Percentiles rank a stretch among this genome's conserved stretches.
phyloP scores from a whole-genome alignment of 805 yeast species.

The Starmera quercuum region DNA sequence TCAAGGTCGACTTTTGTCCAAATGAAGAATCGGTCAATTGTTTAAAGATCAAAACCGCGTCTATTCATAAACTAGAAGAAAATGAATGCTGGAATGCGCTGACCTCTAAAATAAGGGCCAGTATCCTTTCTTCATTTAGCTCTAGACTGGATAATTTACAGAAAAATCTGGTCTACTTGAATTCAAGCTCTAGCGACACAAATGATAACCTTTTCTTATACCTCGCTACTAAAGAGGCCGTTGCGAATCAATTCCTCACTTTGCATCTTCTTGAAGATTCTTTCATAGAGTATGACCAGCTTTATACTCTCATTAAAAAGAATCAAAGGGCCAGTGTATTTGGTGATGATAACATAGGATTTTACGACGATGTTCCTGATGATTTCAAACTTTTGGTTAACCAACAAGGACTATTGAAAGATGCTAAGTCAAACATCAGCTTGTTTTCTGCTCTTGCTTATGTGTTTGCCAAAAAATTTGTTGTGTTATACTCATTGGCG shows the following conservation, averaged over 20 bases:
- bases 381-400: background rate
- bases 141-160: slow-evolving; percentile 25
- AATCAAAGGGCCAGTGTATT: slow-evolving; percentile 7
- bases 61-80: slow-evolving; percentile 24
- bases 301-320: slow-evolving; percentile 27
- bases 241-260: slow-evolving; percentile 45
- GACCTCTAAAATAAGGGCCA: slow-evolving; percentile 35
- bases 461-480: slow-evolving; percentile 30
- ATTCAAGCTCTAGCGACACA: background rate
- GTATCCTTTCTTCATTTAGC: slow-evolving; percentile 46
- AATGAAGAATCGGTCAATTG: slow-evolving; percentile 24
- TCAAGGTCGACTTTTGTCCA: slow-evolving; percentile 40
- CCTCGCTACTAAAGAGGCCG: slow-evolving; percentile 14
- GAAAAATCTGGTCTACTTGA: background rate
- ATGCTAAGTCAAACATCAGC: background rate
- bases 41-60: slow-evolving; percentile 24
- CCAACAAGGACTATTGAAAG: background rate
- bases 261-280: slow-evolving; percentile 59
- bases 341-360: background rate
- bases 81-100: slow-evolving; percentile 46
- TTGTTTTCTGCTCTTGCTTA: slow-evolving; percentile 15
- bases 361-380: background rate
- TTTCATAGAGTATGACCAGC: slow-evolving; percentile 38
- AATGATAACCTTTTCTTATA: background rate
- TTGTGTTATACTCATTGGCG: slow-evolving; percentile 29